Base-by-base conservation (phyloP, 176 grass and related monocot species). In the Triticum urartu region DNA sequence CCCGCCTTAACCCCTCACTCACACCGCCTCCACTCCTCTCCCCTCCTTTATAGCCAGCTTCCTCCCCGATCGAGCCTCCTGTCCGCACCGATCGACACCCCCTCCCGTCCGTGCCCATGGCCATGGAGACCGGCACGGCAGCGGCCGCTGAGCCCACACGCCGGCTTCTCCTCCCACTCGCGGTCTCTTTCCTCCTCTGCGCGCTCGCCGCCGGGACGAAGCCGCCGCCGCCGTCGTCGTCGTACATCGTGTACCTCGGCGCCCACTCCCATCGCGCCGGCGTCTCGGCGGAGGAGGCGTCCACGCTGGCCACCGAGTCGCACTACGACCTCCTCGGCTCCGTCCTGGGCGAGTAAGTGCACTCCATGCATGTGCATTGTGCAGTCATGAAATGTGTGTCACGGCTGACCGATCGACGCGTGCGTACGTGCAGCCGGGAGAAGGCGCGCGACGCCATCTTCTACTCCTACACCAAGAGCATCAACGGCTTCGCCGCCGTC, bases 181-280 rank as follows among this genome's bases (percentile, higher is more conserved):
- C 85, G 2, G 66, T 32, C 66, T 30, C 40, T 1, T 72, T 60
- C 74, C 7, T 81, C 50, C 43, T 83, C 75, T 67, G 20, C 9
- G 58, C 75, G 32, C 10, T 79, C 6, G 85, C 80, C 59, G 43
- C 33, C 50, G 28, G 64, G 22, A 48, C 28, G 59, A 42, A 62
- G 9, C 20, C 85, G 86, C 42, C n/a, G 21, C 42, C 91, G 89
- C 61, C 93, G 25, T 11, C 93, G 21, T 20, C 45, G 84, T 65
- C 90, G 25, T 95, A 98, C 78, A 47, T 98, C 78, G 91, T 98
- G 54, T 98, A 98, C 72, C 95, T 98, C 72, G 95, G 93, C 11
- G 81, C 47, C 6, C 93, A 87, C 32, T 78, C 88, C 6, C 83
- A 77, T 71, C 22, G 63, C 73, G 28, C 11, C 39, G 18, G 63